Evolutionary conservation across 768 basidiomycete genomes (phyloP), one percentile per base, ranked within the genome.

Genomic region (Mrakia blollopis): DNA sequence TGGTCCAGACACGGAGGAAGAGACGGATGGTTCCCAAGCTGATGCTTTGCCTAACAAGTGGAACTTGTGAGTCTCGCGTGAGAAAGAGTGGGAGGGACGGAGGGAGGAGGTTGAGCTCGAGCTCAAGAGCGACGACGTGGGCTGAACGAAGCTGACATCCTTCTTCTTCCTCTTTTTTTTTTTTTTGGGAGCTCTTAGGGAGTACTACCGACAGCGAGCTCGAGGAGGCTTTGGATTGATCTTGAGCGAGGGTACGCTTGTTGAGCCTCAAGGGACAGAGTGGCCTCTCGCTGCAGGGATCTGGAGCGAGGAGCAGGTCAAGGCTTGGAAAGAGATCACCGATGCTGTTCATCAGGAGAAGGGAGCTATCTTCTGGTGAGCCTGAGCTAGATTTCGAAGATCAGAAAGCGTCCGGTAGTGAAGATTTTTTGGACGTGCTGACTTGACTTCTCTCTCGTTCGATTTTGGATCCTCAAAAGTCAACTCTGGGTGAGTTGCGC

Each of bases 321-420:
- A 30, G 3, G 74, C 74, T 1, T 75, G 74, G 74, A 75, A 75
- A 57, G 30, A 75, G 74, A 65, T 75, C 30, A 60, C 50, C 2
- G 65, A 37, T 9, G 74, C 65, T 30, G 74, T 75, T 28, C 74
- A 75, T 37, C 2, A 0, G 28, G 68, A 44, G 44, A 44, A 75
- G 68, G 65, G 23, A 4, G 44, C 44, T 13, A 44, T 44, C 44
- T 44, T 44, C 44, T 44, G 73, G 61, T 16, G 9, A 28, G 28
- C 14, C 18, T 41, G 6, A 41, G 6, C 6, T 41, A 5, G 39
- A 41, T 41, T 41, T 41, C 39, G 39, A 41, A 6, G 6, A 5
- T 41, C 11, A 6, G 6, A 5, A 41, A 11, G 5, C 39, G 39
- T 41, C 11, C 39, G 39, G 11, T 11, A 41, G 47, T 18, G 16